These are phyloP conservation scores for Lactarius indigo DNA, from an alignment of 768 basidiomycete species.

Conservation along the genomic window DNA sequence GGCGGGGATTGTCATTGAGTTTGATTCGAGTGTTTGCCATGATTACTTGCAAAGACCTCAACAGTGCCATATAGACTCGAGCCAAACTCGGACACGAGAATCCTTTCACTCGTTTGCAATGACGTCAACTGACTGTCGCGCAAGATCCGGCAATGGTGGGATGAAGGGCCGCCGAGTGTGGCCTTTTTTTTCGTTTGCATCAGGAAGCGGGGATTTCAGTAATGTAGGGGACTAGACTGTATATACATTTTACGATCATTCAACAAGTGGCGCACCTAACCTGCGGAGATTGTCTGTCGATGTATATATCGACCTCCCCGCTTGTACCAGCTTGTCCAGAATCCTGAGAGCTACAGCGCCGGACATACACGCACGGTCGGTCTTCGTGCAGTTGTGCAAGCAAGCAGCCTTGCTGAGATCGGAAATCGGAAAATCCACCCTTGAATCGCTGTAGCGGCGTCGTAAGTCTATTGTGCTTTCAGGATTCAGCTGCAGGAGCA, in stretches of 20 bases:
- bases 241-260: not conserved
- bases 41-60: too few relatives aligned
- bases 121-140: too few relatives aligned
- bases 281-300: not conserved
- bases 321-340: not conserved
- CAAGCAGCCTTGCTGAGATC: not conserved
- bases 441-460: not conserved
- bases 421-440: not conserved
- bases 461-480: not conserved
- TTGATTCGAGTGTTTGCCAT: too few relatives aligned
- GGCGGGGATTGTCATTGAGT: too few relatives aligned
- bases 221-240: not conserved
- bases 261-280: not conserved
- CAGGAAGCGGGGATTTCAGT: too few relatives aligned
- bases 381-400: not conserved
- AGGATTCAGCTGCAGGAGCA: constrained; percentile 21
- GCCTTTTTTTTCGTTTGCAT: too few relatives aligned
- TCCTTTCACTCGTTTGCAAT: too few relatives aligned
- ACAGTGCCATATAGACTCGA: too few relatives aligned
- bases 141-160: too few relatives aligned
- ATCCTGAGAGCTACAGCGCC: not conserved
- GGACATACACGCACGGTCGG: not conserved
- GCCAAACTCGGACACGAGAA: too few relatives aligned
- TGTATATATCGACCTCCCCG: not conserved
- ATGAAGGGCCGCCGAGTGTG: too few relatives aligned